These are phyloP conservation scores for Mortierella sp. DNA, from an alignment of 371 early-diverging fungal genomes.

Conservation along the genomic window DNA sequence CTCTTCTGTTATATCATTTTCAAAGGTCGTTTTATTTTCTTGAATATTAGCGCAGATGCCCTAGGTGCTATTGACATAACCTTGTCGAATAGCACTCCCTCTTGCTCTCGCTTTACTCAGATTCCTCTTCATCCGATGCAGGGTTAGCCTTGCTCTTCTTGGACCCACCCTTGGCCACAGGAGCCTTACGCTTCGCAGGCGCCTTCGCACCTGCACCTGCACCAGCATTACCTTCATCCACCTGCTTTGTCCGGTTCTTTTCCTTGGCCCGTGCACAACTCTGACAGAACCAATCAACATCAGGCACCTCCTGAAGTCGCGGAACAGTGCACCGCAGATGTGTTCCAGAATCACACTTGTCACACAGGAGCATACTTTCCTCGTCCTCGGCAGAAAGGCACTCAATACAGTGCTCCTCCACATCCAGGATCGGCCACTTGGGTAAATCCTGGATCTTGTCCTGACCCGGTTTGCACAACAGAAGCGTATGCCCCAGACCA, in stretches of 20 bases:
- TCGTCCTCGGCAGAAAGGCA: constrained; percentile 67
- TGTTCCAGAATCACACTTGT: constrained; percentile 66
- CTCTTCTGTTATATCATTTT: background rate
- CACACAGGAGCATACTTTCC: constrained; percentile 67
- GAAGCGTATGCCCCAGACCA: constrained; percentile 60
- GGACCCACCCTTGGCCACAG: constrained; percentile 29
- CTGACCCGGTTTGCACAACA: constrained; percentile 59
- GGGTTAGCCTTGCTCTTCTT: constrained; percentile 48
- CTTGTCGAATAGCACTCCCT: too few relatives aligned
- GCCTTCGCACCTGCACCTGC: constrained; percentile 18
- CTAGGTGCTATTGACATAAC: background rate
- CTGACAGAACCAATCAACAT: constrained; percentile 58
- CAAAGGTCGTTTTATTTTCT: background rate
- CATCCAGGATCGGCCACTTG: constrained; percentile 60
- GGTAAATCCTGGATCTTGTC: constrained; percentile 61
- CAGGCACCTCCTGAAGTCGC: constrained; percentile 57
- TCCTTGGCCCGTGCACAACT: constrained; percentile 43
- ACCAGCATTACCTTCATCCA: constrained; percentile 1
- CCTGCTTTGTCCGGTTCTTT: constrained; percentile 36
- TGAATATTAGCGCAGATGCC: background rate
- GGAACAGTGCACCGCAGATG: constrained; percentile 68
- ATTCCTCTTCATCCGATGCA: constrained; percentile 39
- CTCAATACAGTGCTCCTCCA: constrained; percentile 61
- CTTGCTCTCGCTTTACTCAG: background rate
- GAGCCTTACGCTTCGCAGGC: constrained; percentile 47